Conservation (phyloP, 768 basidiomycete species). For the Rhizopogon roseolus region DNA sequence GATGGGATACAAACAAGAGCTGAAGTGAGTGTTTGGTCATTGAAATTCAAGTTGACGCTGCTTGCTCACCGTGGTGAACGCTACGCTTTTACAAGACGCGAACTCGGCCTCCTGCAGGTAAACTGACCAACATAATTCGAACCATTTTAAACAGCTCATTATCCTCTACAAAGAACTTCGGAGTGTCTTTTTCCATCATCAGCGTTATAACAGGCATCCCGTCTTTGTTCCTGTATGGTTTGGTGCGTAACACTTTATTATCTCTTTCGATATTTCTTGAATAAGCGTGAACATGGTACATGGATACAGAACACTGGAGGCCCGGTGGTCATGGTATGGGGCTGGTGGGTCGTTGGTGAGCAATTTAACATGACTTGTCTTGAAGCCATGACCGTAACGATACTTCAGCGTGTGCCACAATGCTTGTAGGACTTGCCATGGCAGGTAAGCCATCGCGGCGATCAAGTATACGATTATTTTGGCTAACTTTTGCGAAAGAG, state of each 20-base stretch:
- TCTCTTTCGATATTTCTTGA: not conserved
- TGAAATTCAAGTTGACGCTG: too few relatives aligned
- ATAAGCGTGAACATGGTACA: not conserved
- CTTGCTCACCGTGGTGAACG: too few relatives aligned
- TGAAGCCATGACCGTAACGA: not conserved
- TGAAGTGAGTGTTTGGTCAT: slow-evolving; percentile 37
- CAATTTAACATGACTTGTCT: not conserved
- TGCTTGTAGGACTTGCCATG: slow-evolving; percentile 72
- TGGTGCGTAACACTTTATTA: slow-evolving; percentile 39
- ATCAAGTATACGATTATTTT: not conserved
- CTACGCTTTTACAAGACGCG: slow-evolving; percentile 38
- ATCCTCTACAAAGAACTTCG: slow-evolving; percentile 49
- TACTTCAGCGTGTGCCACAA: slow-evolving; percentile 55
- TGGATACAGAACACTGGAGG: slow-evolving; percentile 60
- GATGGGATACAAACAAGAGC: slow-evolving; percentile 71
- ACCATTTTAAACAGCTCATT: not conserved
- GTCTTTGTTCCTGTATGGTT: slow-evolving; percentile 62
- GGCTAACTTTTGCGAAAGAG: slow-evolving; percentile 17
- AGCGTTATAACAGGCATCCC: slow-evolving; percentile 70
- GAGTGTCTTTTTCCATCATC: slow-evolving; percentile 73
- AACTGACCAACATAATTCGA: slow-evolving; percentile 8
- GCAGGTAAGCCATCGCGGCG: slow-evolving; percentile 40
- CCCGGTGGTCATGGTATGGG: slow-evolving; percentile 75
- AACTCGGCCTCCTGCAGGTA: slow-evolving; percentile 59
- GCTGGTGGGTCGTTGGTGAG: slow-evolving; percentile 62